These are phyloP conservation scores for Penicillium angulare DNA, from an alignment of 495 filamentous ascomycete species.

Conservation along the genomic window DNA sequence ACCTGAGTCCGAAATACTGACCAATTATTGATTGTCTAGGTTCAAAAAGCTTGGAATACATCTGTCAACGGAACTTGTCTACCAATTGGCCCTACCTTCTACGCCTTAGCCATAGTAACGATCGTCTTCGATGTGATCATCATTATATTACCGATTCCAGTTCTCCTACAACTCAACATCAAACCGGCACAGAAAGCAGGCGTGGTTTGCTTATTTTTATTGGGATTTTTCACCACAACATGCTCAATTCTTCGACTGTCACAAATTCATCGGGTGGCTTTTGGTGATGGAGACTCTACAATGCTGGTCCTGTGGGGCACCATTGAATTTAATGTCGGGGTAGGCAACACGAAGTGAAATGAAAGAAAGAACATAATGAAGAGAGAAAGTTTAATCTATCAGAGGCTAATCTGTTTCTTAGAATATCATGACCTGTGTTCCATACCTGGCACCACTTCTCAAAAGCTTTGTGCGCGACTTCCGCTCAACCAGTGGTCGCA, in stretches of 20 bases:
- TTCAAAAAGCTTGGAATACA: conserved; percentile 48
- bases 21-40: conserved; percentile 19
- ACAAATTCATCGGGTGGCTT: conserved; percentile 52
- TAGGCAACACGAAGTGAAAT: no score
- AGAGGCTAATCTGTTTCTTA: conserved; percentile 7
- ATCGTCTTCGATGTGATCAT: conserved; percentile 54
- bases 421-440: conserved; percentile 49
- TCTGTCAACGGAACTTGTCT: conserved; percentile 43
- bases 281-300: conserved; percentile 54
- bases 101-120: conserved; percentile 50
- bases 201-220: conserved; percentile 53
- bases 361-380: no score
- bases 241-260: conserved; percentile 55
- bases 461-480: conserved; percentile 35
- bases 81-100: conserved; percentile 50
- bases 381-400: no score
- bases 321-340: conserved; percentile 58
- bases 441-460: conserved; percentile 46
- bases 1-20: background rate
- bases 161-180: conserved; percentile 52
- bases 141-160: conserved; percentile 52
- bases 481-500: conserved; percentile 22
- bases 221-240: conserved; percentile 58
- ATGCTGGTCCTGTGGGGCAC: conserved; percentile 58
- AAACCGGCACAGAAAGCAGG: conserved; percentile 49